phyloP scores from a whole-genome alignment of 2,329 filamentous ascomycete species.

The Bipolaris oryzae region DNA sequence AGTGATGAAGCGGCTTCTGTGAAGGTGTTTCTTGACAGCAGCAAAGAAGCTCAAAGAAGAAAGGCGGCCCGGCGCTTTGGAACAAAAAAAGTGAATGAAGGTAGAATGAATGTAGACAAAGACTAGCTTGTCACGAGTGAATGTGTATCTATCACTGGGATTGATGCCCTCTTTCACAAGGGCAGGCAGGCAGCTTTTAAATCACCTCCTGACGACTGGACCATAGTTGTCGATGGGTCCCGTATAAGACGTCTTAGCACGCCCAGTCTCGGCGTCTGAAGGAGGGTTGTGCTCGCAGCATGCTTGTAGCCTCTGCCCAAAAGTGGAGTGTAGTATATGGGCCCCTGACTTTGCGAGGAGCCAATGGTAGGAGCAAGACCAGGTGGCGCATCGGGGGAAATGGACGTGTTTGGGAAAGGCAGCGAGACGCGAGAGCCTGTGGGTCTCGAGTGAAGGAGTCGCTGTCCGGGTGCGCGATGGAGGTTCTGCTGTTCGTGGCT shows the following conservation, averaged over 20 bases:
- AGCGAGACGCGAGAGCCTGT: conserved; percentile 26
- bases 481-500: conserved; percentile 29
- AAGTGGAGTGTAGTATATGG: conserved; percentile 21
- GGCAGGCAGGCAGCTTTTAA: conserved; percentile 31
- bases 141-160: conserved; percentile 29
- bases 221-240: conserved; percentile 18
- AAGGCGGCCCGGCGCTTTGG: conserved; percentile 41
- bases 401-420: conserved; percentile 41
- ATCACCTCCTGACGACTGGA: conserved; percentile 15
- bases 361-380: conserved; percentile 31
- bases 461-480: conserved; percentile 14
- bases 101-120: conserved; percentile 40
- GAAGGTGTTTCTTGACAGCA: conserved; percentile 16
- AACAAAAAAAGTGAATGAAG: conserved; percentile 32
- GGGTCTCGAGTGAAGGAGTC: conserved; percentile 17
- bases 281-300: conserved; percentile 33
- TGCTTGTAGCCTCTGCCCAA: conserved; percentile 11
- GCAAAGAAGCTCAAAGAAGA: conserved; percentile 32
- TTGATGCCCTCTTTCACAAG: conserved; percentile 29
- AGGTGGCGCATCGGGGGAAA: conserved; percentile 13
- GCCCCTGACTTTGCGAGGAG: conserved; percentile 25
- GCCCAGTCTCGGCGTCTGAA: conserved; percentile 27
- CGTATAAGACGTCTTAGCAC: conserved; percentile 26
- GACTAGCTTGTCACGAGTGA: conserved; percentile 41
- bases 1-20: conserved; percentile 20